Conservation (phyloP, 176 grass and related monocot genomes). For the Triticum dicoccoides region DNA sequence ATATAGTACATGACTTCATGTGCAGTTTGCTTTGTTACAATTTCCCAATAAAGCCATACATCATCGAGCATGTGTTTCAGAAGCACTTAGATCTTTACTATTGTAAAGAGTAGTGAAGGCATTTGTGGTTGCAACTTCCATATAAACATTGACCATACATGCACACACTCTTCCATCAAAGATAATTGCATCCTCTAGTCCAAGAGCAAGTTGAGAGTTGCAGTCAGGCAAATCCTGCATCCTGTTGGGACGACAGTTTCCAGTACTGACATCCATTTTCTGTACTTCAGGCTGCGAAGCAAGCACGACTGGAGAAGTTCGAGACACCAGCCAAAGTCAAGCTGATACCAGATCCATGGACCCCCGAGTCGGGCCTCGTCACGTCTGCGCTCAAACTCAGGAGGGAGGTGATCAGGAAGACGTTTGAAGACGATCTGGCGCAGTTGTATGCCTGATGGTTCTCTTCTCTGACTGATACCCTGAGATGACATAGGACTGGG, state of each 20-base stretch:
- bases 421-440: conserved; percentile 53
- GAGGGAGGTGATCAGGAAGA: conserved; percentile 65
- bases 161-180: neutral
- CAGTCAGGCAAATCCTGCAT: conserved; percentile 11
- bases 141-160: neutral
- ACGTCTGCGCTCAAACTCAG: conserved; percentile 64
- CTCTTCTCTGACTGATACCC: neutral
- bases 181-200: neutral
- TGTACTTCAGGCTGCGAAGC: conserved; percentile 57
- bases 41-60: neutral
- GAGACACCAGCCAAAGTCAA: conserved; percentile 62
- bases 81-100: neutral
- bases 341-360: conserved; percentile 53
- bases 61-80: neutral
- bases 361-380: conserved; percentile 53
- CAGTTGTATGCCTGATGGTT: conserved; percentile 53
- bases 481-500: conserved; percentile 5
- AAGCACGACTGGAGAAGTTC: conserved; percentile 76
- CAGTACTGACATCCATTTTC: neutral
- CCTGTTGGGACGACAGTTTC: neutral
- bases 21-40: neutral
- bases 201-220: neutral
- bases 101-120: neutral
- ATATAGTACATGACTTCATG: neutral
- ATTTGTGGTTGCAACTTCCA: neutral